Base-by-base conservation (phyloP, 192 early-diverging fungal species). In the Coemansia sp. region DNA sequence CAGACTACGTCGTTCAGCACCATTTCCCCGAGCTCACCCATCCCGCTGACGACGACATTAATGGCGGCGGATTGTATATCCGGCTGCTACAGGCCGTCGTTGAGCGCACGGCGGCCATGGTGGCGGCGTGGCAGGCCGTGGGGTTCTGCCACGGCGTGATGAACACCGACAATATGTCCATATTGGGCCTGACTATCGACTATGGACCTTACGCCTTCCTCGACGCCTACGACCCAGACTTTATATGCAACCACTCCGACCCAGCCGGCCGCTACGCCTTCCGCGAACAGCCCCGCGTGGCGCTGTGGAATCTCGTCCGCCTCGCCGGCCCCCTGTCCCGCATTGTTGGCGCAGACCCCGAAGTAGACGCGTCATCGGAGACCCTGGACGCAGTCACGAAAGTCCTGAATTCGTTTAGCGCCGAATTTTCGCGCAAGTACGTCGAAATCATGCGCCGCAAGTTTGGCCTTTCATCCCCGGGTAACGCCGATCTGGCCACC, bases 151-250 rank as follows among this genome's bases (percentile, higher is more conserved):
- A 94, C 62, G 90, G 93, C 35, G 94, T 95, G 2, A 91, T 95
- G 91, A 95, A 95, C 75, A 95, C 94, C 0, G 94, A 96, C 74
- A 96, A 96, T 66, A 92, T 94, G 89, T 93, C 92, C 3, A 71
- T 95, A 1, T 67, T 93, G 24, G 92, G 93, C 6, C 64, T 93
- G 8, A 95, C 95, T 1, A 84, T 95, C 34, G 94, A 97, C 69
- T 95, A 92, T 67, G 95, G 95, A 0, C 93, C 95, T 9, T 95
- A 84, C 67, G 89, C 87, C 44, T 94, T 97, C 62, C 66, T 97
- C 63, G 94, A 97, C 62, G 85, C 77, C 1, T 93, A 94, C 70
- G 91, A 97, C 48, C 93, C 94, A 5, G 67, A 59, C 24, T 92
- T 88, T 67, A 85, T 93, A 24, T 93, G 92, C 75, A 94, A 95